Percentiles rank a stretch among this genome's conserved stretches.
These are phyloP conservation scores for Geranium rotundifolium DNA, from an alignment of 345 rosid genomes.

Conservation along the genomic window DNA sequence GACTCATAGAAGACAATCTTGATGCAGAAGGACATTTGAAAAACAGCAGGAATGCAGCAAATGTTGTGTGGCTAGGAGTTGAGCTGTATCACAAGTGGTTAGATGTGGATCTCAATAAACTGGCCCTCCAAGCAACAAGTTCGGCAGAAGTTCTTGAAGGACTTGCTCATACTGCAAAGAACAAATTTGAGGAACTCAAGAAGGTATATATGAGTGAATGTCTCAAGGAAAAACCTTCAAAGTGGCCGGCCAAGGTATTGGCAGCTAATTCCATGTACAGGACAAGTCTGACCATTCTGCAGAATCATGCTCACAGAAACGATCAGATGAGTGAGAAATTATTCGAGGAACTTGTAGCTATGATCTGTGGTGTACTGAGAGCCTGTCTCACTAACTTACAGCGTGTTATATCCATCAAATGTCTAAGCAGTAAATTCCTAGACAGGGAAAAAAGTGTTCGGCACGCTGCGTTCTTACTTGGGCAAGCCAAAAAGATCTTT, in stretches of 20 bases:
- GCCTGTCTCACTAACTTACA: constrained; percentile 71
- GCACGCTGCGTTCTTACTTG: constrained; percentile 47
- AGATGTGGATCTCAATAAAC: constrained; percentile 49
- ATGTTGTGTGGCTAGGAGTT: constrained; percentile 46
- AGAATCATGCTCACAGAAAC: constrained; percentile 16
- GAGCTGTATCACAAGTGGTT: constrained; percentile 66
- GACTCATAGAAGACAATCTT: constrained; percentile 30
- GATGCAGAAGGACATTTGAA: constrained; percentile 20
- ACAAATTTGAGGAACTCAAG: constrained; percentile 31
- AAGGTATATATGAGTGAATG: constrained; percentile 19
- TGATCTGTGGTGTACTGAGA: constrained; percentile 54
- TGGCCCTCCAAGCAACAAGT: constrained; percentile 24
- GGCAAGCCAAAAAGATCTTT: constrained; percentile 41
- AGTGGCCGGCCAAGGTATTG: constrained; percentile 55
- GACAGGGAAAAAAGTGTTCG: constrained; percentile 45
- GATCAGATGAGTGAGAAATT: constrained; percentile 20
- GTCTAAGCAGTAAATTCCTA: constrained; percentile 45
- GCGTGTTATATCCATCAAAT: constrained; percentile 35
- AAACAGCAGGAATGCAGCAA: constrained; percentile 50
- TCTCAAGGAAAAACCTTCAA: constrained; percentile 34
- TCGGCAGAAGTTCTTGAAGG: constrained; percentile 42
- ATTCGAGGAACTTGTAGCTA: constrained; percentile 27
- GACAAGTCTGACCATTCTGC: constrained; percentile 49
- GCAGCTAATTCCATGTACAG: constrained; percentile 83
- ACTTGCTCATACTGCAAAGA: constrained; percentile 43